Base-by-base conservation (phyloP, 2,329 filamentous ascomycete species). In the Chaetomium globosum region DNA sequence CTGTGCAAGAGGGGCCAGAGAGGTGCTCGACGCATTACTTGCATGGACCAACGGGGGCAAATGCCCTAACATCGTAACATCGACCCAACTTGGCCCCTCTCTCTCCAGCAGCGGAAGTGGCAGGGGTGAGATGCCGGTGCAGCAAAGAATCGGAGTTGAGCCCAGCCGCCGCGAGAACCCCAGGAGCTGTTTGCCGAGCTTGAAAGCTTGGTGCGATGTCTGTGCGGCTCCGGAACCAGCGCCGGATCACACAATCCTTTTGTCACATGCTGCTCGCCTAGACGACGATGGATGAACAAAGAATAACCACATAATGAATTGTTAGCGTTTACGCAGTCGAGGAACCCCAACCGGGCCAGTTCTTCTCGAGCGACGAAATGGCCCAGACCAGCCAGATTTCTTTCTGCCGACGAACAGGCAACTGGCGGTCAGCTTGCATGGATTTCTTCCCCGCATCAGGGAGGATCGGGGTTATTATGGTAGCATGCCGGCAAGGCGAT, bases 191-290 rank as follows among this genome's bases (percentile, higher is more conserved):
- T 26, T 54, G 23, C 53, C 36, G 13, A 31, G 30, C 57, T 23
- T 51, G 49, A 28, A 19, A 23, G 19, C 49, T 43, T 51, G 49
- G 55, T 58, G 61, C 58, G 52, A 21, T 28, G 74, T 74, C 74
- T 75, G 74, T 75, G 74, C 74, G 72, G 59, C 31, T 63, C 66
- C 52, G 65, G 71, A 70, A 65, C 67, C 60, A 61, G 63, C 60
- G 65, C 69, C 65, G 65, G 67, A 71, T 69, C 70, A 74, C 16
- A 71, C 70, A 71, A 71, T 67, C 61, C 55, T 67, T 67, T 67
- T 68, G 71, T 72, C 70, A 70, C 69, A 75, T 67, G 70, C 69
- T 66, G 69, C 69, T 72, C 69, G 68, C 71, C 66, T 68, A 68
- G 31, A 65, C 48, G 31, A 64, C 51, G 67, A 59, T 66, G 68